Base-by-base conservation (phyloP, 495 filamentous ascomycete species). In the Tuber calosporum region DNA sequence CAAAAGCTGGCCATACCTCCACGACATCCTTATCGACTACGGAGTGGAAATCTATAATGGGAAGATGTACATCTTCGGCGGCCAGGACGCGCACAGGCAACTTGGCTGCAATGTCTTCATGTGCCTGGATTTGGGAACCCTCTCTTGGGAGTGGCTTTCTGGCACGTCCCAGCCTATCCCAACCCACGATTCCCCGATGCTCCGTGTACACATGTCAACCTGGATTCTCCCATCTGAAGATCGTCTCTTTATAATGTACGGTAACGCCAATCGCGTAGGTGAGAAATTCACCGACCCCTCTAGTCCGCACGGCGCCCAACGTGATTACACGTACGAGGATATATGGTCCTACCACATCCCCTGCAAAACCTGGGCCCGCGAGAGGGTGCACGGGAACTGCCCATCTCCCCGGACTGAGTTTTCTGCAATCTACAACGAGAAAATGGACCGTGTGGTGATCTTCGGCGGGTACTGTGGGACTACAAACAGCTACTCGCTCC, bases 211-310 rank as follows among this genome's bases (percentile, higher is more conserved):
- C 8, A 75, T 75, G 1, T 66, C 71, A 39, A 66, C 76, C 17
- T 78, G 76, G 76, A 39, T 78, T 17, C 39, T 78, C 15, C 76
- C 76, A 1, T 69, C 70, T 36, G 75, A 78, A 30, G 67, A 74
- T 20, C 73, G 68, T 0, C 68, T 78, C 15, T 78, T 78, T 30
- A 39, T 78, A 71, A 77, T 78, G 74, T 78, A 78, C 66, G 76
- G 76, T 13, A 78, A 78, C 39, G 76, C 76, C 34, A 78, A 78
- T 66, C 75, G 76, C 41, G 78, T 78, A 75, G 70, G 75, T 6
- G 75, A 78, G 71, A 66, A 48, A 17, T 26, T 78, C 7, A 68
- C 70, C 7, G 72, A 71, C 2, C 76, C 70, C 1, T 37, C 66
- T 11, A 38, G 75, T 6, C 40, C 41, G 9, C 75, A 78, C 37